These are phyloP conservation scores for Henningerozyma blattae DNA, from an alignment of 805 yeast genomes.

Conservation along the genomic window DNA sequence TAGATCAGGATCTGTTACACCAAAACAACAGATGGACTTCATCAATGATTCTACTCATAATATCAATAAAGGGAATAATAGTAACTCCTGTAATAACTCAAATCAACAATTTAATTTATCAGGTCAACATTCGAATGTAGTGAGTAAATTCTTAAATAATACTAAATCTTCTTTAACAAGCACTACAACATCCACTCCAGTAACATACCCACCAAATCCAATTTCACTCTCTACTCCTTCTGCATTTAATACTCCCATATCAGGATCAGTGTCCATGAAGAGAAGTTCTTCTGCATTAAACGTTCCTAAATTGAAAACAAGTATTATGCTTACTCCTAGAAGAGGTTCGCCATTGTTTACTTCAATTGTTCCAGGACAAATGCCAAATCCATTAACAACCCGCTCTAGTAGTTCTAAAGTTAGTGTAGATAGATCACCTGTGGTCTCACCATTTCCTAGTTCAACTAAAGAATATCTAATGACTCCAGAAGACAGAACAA, in stretches of 20 bases:
- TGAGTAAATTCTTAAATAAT: background rate
- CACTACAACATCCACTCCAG: background rate
- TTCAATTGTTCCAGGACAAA: constrained; percentile 2
- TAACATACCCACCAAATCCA: background rate
- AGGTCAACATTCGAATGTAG: background rate
- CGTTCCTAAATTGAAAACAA: constrained; percentile 15
- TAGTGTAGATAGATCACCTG: constrained; percentile 31
- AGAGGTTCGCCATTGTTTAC: constrained; percentile 40
- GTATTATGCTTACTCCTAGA: constrained; percentile 36
- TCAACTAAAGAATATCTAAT: constrained; percentile 29
- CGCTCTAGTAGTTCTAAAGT: constrained; percentile 8
- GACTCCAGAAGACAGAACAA: constrained; percentile 24
- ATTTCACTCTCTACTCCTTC: background rate
- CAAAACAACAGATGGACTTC: constrained; percentile 29
- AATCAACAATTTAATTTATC: background rate
- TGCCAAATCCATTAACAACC: background rate
- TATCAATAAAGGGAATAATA: too few species aligned
- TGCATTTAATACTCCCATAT: background rate
- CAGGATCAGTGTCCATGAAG: background rate
- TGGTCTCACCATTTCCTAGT: constrained; percentile 44
- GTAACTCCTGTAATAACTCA: too few species aligned
- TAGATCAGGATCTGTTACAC: constrained; percentile 32
- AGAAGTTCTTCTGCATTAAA: background rate
- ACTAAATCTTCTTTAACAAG: constrained; percentile 1
- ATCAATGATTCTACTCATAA: background rate